phyloP scores from a whole-genome alignment of 257 asterid species.

The Striga asiatica region DNA sequence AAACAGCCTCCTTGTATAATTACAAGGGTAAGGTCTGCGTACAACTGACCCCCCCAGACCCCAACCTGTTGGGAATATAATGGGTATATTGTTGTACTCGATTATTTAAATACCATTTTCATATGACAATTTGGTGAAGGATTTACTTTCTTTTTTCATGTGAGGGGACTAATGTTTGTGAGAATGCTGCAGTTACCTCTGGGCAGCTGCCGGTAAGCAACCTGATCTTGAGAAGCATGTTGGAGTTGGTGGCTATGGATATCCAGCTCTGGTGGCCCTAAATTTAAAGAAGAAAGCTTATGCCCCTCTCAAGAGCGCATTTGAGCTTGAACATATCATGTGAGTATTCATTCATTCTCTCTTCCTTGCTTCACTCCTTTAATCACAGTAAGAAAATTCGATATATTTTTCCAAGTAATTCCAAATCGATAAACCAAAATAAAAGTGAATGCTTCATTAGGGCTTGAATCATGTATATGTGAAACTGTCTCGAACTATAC shows the following conservation, averaged over 20 bases:
- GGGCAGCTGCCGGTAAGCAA: conserved; percentile 94
- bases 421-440: neutral
- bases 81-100: too few relatives aligned
- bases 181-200: conserved; percentile 54
- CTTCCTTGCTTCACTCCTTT: neutral
- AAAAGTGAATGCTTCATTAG: neutral
- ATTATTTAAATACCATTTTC: conserved; percentile 9
- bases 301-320: conserved; percentile 82
- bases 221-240: conserved; percentile 76
- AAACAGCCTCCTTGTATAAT: too few relatives aligned
- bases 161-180: neutral
- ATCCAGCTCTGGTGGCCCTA: conserved; percentile 86
- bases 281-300: conserved; percentile 74
- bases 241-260: conserved; percentile 94
- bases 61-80: too few relatives aligned
- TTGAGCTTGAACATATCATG: conserved; percentile 57
- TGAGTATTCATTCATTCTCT: conserved; percentile 20
- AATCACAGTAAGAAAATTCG: neutral
- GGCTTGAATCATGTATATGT: neutral
- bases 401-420: neutral
- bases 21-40: too few relatives aligned
- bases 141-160: neutral
- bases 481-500: too few relatives aligned
- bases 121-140: neutral
- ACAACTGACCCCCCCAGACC: too few relatives aligned